Conservation (phyloP, 2,329 filamentous ascomycete genomes). For the Botrytis squamosa region DNA sequence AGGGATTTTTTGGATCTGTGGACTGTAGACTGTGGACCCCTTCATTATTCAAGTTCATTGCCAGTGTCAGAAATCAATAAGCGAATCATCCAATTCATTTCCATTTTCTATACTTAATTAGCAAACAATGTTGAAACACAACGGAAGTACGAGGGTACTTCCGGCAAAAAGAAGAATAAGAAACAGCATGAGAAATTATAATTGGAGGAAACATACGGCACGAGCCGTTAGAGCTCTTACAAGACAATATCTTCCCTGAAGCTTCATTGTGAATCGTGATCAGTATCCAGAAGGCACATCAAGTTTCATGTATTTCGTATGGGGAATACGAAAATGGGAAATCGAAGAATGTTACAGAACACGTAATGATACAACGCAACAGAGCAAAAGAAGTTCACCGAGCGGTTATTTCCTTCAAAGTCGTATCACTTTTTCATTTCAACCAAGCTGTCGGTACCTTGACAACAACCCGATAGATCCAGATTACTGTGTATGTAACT, state of each 20-base stretch:
- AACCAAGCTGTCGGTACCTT: conserved; percentile 16
- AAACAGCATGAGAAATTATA: background rate
- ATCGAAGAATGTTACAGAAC: conserved; percentile 2
- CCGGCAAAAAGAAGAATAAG: background rate
- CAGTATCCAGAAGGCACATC: background rate
- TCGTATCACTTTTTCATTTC: conserved; percentile 7
- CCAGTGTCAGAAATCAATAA: background rate
- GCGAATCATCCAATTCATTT: background rate
- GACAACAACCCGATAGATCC: conserved; percentile 5
- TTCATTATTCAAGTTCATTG: conserved; percentile 7
- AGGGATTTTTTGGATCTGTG: conserved; percentile 7
- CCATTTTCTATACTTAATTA: background rate
- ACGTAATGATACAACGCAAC: conserved; percentile 11
- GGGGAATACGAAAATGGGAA: background rate
- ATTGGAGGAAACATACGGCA: background rate
- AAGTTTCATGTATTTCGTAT: background rate
- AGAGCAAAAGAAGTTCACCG: background rate
- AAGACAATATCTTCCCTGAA: background rate
- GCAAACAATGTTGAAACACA: background rate
- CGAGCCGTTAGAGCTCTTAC: background rate
- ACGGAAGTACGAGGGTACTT: background rate
- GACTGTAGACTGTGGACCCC: background rate
- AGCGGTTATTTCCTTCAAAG: background rate
- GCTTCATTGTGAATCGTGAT: background rate
- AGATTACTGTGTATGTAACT: background rate